Conservation (phyloP, 345 rosid species). For the Linum trigynum region DNA sequence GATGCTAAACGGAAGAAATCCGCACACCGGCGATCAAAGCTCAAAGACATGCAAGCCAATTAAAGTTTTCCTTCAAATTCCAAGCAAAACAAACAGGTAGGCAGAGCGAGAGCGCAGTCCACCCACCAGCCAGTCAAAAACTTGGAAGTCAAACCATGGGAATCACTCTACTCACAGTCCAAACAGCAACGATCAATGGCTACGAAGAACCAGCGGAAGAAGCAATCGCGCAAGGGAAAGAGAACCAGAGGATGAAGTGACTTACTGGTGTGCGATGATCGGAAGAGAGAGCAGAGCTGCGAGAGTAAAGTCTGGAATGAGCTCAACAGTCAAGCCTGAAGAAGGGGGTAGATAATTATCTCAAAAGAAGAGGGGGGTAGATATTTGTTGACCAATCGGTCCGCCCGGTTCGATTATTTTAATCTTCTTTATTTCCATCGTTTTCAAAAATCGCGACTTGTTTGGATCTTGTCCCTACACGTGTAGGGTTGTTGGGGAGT, state of each 20-base stretch:
- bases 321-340: neutral
- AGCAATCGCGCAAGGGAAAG: neutral
- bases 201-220: neutral
- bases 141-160: neutral
- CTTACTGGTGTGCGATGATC: neutral
- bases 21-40: no score
- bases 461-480: no score
- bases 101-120: neutral
- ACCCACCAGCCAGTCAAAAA: neutral
- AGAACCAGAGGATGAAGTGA: neutral
- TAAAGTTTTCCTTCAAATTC: neutral
- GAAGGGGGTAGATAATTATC: no score
- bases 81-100: neutral
- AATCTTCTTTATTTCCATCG: no score
- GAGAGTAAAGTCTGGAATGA: neutral
- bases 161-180: neutral
- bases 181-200: neutral
- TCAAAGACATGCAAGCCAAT: no score
- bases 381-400: no score
- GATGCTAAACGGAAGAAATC: neutral
- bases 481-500: no score
- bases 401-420: no score
- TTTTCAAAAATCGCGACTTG: no score
- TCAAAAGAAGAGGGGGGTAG: no score
- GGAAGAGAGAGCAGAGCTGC: neutral